Evolutionary conservation across 148 eudicot species (phyloP), one percentile per base, ranked within the genome.

Genomic region (Amaranthus hypochondriacus): DNA sequence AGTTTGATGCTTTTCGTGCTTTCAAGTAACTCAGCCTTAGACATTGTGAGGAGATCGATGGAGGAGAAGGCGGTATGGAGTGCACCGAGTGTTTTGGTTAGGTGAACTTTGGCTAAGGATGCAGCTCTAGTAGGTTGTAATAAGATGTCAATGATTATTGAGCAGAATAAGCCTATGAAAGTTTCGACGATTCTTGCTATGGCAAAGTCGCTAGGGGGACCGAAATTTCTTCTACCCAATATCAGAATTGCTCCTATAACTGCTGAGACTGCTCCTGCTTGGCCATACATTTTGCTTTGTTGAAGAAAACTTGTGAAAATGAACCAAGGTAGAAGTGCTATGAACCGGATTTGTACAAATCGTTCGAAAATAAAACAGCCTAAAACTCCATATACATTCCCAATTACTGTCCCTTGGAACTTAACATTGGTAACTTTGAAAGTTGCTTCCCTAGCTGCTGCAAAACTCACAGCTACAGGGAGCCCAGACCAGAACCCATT

Each of bases 271-370:
- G 85, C 94, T 7, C 97, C 97, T 0, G 97, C 92, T 61, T 86
- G 92, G 6, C 90, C 94, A 73, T 91, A 91, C 92, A 91, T 82
- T 58, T 77, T 83, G 81, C 97, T 89, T 11, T 77, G 80, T 12
- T 84, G 82, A 49, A 91, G 79, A 54, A 89, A 85, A 66, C 87
- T 81, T 55, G 87, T 77, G 87, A 91, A 82, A 39, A 91, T 77
- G 80, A 91, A 87, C 93, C 97, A 91, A 52, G 97, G 97, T 7
- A 91, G 85, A 0, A 91, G 89, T 69, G 92, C 78, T 9, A 91
- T 18, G 84, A 91, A 86, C 77, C 92, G 81, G 53, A 91, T 42
- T 75, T 76, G 81, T 3, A 82, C 82, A 71, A 75, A 79, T 60
- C 67, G 82, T 66, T 86, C 82, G 64, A 87, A 89, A n/a, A 91